phyloP scores from a whole-genome alignment of 2,329 filamentous ascomycete species.

The Catunica adiposa region DNA sequence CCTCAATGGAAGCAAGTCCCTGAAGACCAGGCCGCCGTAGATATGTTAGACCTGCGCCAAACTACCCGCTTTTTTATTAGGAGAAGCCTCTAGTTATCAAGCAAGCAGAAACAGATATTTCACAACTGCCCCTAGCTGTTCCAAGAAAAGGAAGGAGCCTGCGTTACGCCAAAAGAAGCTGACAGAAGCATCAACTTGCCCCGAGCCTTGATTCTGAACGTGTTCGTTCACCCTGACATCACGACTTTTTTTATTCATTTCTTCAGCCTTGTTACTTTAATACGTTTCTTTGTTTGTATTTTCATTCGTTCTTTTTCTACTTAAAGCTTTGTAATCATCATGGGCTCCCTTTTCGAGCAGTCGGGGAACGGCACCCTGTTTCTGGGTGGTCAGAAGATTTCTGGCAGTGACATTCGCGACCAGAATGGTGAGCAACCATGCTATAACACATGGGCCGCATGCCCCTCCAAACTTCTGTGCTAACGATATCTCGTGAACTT shows the following conservation, averaged over 20 bases:
- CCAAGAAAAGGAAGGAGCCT: conserved; percentile 6
- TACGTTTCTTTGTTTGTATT: conserved; percentile 4
- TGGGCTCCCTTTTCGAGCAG: conserved; percentile 95
- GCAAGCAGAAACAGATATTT: conserved; percentile 1
- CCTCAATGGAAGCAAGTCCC: neutral
- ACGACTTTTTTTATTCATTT: conserved; percentile 8
- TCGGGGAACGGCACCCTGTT: conserved; percentile 91
- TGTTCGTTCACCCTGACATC: conserved; percentile 10
- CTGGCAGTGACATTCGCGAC: conserved; percentile 86
- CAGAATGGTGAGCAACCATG: conserved; percentile 57
- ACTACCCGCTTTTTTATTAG: conserved; percentile 4
- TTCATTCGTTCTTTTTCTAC: neutral
- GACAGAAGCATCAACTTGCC: conserved; percentile 12
- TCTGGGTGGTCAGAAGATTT: conserved; percentile 94
- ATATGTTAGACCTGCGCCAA: neutral
- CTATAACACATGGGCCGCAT: conserved; percentile 6
- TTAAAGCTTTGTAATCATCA: conserved; percentile 24
- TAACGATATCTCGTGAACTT: conserved; percentile 6
- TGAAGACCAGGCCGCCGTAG: neutral
- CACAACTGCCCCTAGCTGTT: conserved; percentile 5
- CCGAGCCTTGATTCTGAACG: conserved; percentile 7
- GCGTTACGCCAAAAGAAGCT: conserved; percentile 13
- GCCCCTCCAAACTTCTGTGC: conserved; percentile 8
- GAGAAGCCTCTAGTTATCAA: neutral
- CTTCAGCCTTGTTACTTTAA: conserved; percentile 1